Conservation (phyloP, 352 stramenopile species). For the Thraustochytrium striatum region DNA sequence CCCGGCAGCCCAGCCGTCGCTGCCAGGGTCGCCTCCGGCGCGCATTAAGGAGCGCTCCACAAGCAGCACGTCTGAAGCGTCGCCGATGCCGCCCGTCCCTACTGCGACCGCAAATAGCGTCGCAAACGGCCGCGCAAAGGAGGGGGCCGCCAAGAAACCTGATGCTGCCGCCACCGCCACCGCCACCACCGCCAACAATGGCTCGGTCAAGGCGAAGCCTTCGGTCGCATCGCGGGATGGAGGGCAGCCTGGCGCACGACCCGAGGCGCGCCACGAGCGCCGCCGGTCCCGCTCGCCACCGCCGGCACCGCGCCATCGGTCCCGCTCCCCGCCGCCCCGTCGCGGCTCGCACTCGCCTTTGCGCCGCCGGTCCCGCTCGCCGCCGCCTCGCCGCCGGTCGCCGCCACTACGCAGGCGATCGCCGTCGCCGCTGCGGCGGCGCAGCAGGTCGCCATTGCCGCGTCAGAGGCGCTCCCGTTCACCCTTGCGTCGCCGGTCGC, state of each 20-base stretch:
- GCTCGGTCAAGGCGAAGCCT: not conserved
- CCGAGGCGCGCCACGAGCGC: too few species aligned
- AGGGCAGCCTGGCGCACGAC: not conserved
- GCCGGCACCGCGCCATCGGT: not conserved
- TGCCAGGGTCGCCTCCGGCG: too few species aligned
- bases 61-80: too few species aligned
- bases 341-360: not conserved
- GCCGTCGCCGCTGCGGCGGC: not conserved
- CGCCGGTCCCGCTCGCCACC: not conserved
- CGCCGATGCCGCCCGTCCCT: too few species aligned
- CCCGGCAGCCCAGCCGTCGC: too few species aligned
- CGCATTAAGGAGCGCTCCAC: too few species aligned
- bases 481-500: too few species aligned
- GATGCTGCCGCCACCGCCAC: not conserved
- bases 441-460: too few species aligned
- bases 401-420: too few species aligned
- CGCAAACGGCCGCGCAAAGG: not conserved
- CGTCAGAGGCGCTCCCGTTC: too few species aligned
- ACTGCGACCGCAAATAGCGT: not conserved
- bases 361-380: too few species aligned
- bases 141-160: not conserved
- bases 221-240: not conserved
- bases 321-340: too few species aligned
- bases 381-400: not conserved
- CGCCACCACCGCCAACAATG: not conserved